Evolutionary conservation across 2,329 filamentous ascomycete species (phyloP).

Genomic region (Fusarium sp.): DNA sequence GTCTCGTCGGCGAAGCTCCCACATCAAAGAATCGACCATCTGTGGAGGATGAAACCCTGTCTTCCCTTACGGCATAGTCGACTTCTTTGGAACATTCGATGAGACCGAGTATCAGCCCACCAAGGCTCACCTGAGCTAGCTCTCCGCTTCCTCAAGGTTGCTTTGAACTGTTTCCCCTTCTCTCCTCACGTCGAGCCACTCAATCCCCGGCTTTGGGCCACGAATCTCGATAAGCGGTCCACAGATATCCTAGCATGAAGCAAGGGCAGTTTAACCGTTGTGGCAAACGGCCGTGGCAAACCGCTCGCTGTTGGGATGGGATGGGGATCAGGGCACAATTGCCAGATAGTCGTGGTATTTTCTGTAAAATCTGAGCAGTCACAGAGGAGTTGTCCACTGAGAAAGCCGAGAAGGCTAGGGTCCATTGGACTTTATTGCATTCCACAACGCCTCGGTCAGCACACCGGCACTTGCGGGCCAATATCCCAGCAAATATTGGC

Average conservation of each 20-base stretch:
- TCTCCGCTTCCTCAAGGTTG: conserved; percentile 1
- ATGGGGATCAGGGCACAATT: conserved; percentile 19
- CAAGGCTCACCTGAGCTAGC: conserved; percentile 21
- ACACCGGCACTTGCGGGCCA: conserved; percentile 25
- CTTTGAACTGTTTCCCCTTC: background rate
- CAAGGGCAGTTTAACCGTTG: conserved; percentile 19
- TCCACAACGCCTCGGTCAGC: conserved; percentile 19
- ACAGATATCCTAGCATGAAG: conserved; percentile 17
- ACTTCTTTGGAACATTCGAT: conserved; percentile 34
- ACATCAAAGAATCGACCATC: background rate
- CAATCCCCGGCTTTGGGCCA: conserved; percentile 9
- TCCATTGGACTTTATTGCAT: background rate
- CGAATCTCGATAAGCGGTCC: conserved; percentile 31
- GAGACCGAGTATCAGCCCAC: conserved; percentile 23
- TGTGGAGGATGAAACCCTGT: background rate
- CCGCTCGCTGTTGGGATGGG: background rate
- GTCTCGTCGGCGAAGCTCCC: background rate
- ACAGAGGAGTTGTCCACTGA: background rate
- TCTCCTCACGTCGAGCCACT: conserved; percentile 3
- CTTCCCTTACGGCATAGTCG: conserved; percentile 6
- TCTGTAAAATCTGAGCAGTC: conserved; percentile 17
- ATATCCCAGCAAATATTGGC: conserved; percentile 22
- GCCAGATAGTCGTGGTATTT: conserved; percentile 1
- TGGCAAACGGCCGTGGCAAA: conserved; percentile 24
- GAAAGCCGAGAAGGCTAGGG: background rate